Evolutionary conservation across 805 yeast species (phyloP), one percentile per base, ranked within the genome.

Genomic region (Kuraishia piskuri): DNA sequence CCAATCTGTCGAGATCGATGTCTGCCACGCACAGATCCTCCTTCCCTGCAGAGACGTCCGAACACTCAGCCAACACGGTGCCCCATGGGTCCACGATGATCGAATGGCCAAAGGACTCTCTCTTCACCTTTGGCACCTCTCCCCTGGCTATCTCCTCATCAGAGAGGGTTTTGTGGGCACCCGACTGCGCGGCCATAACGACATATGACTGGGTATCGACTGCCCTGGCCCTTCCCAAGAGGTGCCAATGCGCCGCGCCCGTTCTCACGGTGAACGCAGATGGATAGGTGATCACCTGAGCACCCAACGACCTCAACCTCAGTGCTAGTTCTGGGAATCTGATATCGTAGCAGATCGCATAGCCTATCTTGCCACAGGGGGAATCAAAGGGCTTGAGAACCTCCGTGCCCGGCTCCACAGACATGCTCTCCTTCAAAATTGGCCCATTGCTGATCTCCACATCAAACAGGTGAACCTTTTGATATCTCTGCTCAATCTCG

Each of bases 21-120:
- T 88, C 94, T 0, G 91, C 95, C 9, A 75, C 67, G 47, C 83
- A 76, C 14, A 83, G 56, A 12, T 69, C 70, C 20, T 69, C 72
- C 7, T 64, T 68, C 17, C 68, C 66, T 9, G 58, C 52, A 26
- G 63, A 65, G 10, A 72, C 63, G 58, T 78, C 83, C 21, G 79
- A 69, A 24, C 77, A 75, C 55, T 82, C 79, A 1, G 88, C 85
- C 3, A 92, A 56, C 1, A 90, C 74, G 0, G 80, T 75, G 0
- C 98, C 99, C 90, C 96, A 88, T 0, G 99, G 98, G 59, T 88
- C 92, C n/a, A 92, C 78, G 3, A 90, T 83, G 57, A 90, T 72
- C 0, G 96, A 78, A 61, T 90, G 92, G 0, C 99, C 99, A 69
- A 83, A 92, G 56, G 96, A 87, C 54, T 80, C 77, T 54, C 98